Evolutionary conservation across 139 green algal genomes (phyloP), one percentile per base, ranked within the genome.

Genomic region (Micractinium sp.): DNA sequence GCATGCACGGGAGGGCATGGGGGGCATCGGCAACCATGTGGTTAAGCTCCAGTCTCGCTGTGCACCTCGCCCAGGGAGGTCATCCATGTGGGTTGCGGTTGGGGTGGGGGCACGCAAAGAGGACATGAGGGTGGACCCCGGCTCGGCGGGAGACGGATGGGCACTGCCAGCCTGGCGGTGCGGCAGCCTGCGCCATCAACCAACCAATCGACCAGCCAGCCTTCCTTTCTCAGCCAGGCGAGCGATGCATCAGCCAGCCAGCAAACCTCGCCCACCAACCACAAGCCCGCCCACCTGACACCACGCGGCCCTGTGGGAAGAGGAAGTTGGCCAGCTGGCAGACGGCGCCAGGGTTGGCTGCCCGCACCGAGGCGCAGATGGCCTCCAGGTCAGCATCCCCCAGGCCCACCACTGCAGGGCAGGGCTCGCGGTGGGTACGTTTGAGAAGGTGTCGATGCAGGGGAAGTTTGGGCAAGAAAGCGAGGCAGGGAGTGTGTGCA

Each of bases 281-380:
- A 9, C 77, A 60, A 61, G 14, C 76, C 76, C 31, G 36, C 86
- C 18, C 87, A 90, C 87, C 90, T 2, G 94, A 97, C 19, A 98
- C 90, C 22, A 98, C 95, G 33, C 96, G 92, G 23, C 96, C 96
- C 93, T 97, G 93, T 15, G 97, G 97, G 92, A 99, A 99, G 15
- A 99, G 93, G 85, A 93, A 96, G 95, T 99, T 99, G 86, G 97
- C 94, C 5, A 98, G 39, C 80, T 96, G 91, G 93, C 95, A 98
- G 20, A 99, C 93, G 33, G 79, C 93, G 47, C 47, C 71, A 1
- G 71, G 71, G 22, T 53, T 61, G 31, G 85, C 56, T 18, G 41
- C 71, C 5, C 85, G 69, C 71, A 88, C 85, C 12, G 71, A 33
- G 71, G 85, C 85, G 87, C 91, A 93, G 31, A 97, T 80, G 41